Evolutionary conservation across 306 rosid species (phyloP).

Genomic region (Glycine latifolia): DNA sequence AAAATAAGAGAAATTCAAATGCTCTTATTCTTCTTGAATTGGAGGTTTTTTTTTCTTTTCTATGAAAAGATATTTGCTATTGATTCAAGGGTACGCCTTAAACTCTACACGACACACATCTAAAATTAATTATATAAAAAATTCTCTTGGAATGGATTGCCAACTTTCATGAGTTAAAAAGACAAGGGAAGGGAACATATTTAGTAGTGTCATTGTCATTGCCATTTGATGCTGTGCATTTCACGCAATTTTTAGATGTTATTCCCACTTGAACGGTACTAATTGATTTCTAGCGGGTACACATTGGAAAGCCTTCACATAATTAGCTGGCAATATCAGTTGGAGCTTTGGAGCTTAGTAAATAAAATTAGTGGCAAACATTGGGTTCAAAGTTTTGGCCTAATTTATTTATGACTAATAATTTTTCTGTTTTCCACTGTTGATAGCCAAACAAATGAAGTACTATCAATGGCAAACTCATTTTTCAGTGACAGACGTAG

Average conservation of each 20-base stretch:
- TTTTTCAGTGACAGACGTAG: conserved; percentile 38
- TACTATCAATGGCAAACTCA: conserved; percentile 22
- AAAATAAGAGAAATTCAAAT: too few relatives aligned
- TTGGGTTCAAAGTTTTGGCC: neutral
- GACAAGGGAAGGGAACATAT: conserved; percentile 39
- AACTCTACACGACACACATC: too few relatives aligned
- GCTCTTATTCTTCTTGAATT: too few relatives aligned
- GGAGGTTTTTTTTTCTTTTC: too few relatives aligned
- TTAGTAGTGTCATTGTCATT: conserved; percentile 28
- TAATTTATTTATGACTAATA: neutral
- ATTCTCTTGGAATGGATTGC: neutral
- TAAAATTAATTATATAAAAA: neutral
- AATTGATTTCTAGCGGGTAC: conserved; percentile 2
- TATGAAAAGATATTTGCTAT: too few relatives aligned
- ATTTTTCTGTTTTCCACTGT: conserved; percentile 20
- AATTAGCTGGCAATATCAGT: conserved; percentile 42
- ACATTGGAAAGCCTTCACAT: neutral
- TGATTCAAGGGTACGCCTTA: conserved; percentile 13
- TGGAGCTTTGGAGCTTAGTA: neutral
- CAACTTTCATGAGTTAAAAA: neutral
- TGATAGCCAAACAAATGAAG: conserved; percentile 37
- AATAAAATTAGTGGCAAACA: conserved; percentile 37
- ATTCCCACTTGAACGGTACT: conserved; percentile 29
- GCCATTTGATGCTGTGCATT: conserved; percentile 29
- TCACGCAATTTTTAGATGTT: conserved; percentile 42